Evolutionary conservation across 2,329 filamentous ascomycete genomes (phyloP), one percentile per base, ranked within the genome.

Genomic region (Epichloe sibirici): DNA sequence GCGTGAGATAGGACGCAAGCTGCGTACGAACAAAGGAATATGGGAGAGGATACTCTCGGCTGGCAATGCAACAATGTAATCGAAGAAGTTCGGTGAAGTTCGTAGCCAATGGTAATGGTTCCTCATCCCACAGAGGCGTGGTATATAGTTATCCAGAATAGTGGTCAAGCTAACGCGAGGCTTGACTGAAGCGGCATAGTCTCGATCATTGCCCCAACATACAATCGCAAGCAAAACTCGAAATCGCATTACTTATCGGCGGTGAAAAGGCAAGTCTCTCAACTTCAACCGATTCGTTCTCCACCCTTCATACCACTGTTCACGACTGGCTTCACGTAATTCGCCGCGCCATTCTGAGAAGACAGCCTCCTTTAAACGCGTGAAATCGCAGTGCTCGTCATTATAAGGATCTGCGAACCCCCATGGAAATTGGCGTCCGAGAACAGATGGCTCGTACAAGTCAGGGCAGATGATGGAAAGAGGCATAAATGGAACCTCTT

Each of bases 221-320:
- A 13, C 12, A 8, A 38, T 37, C 28, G 17, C 17, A 45, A 17
- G 21, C 39, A 6, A 15, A 38, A 44, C 8, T 25, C 15, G 23
- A 23, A 21, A 34, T n/a, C 31, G 17, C 34, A 25, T 21, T 21
- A 44, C 42, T 61, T 64, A 71, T 62, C 66, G 61, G 47, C 63
- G 65, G 54, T 65, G 66, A 57, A 65, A 63, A 17, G 66, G 61
- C n/a, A 69, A 62, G 53, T 77, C 71, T 52, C 74, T 72, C 57
- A 74, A 71, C 69, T 82, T 82, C 58, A 85, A 75, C 52, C 80
- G 74, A 69, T 74, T 83, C 8, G 81, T 96, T 69, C 93, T 83
- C 93, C 91, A 97, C 61, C 87, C 84, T 69, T 97, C 91, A 62
- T 97, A 97, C 88, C 90, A 96, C 61, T 90, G 80, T 64, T 95